Evolutionary conservation across 306 rosid genomes (phyloP), one percentile per base, ranked within the genome.

Genomic region (Purshia tridentata): DNA sequence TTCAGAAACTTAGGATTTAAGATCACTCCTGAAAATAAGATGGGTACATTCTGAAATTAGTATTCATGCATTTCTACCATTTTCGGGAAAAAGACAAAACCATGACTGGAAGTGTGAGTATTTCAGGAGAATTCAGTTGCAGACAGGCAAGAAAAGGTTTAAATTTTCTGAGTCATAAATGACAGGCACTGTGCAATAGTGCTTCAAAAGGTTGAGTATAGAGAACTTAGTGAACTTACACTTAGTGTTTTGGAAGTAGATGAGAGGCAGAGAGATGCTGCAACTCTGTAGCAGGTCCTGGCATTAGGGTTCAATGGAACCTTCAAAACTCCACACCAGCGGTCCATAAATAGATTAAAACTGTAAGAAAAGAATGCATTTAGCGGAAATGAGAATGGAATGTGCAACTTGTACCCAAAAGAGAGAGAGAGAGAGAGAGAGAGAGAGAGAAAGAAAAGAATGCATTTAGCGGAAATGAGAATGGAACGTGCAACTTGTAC

Each of bases 251-350:
- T 63, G 48, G 90, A 81, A 77, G 82, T 71, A 16, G 86, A 70
- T 62, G 92, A 89, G 78, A 91, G 73, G 81, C 94, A 86, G 57
- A 93, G 85, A 60, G 97, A 94, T 37, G 91, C 97, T 53, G 91
- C 97, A 77, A 91, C 88, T 74, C 87, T 82, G 70, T 86, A 79
- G 76, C 60, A 83, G 44, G 71, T 46, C 61, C 46, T 69, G 65
- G 84, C 61, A 12, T 80, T 80, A 44, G 81, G 68, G 76, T 69
- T 66, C 62, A 93, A 42, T 16, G 88, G 94, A 35, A 93, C 91
- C 78, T 84, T 91, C 71, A 93, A 83, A 81, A 93, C 70, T 72
- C 96, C 92, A 82, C 84, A 77, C 96, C 98, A 93, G 6, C 90
- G 94, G 9, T 85, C 92, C 97, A 91, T 91, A 66, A 69, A 63